Conservation (phyloP, 2,329 filamentous ascomycete species). For the Nemania sp. region DNA sequence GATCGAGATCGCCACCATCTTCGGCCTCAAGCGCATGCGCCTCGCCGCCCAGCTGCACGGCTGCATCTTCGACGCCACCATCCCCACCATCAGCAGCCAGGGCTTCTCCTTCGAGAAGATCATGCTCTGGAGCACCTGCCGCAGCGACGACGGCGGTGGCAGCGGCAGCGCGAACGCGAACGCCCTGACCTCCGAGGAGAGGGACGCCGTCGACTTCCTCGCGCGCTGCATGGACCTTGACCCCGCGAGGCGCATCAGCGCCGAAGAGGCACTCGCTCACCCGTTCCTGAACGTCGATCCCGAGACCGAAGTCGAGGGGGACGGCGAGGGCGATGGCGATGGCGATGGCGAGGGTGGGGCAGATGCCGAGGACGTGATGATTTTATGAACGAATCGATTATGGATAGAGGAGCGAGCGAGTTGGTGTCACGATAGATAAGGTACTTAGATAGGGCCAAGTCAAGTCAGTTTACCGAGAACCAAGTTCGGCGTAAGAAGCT, state of each 20-base stretch:
- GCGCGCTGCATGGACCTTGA: slow-evolving; percentile 76
- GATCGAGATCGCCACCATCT: slow-evolving; percentile 96
- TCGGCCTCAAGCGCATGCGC: slow-evolving; percentile 84
- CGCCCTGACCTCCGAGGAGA: slow-evolving; percentile 68
- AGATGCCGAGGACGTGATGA: slow-evolving; percentile 47
- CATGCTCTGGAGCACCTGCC: slow-evolving; percentile 89
- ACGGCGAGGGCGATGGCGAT: slow-evolving; percentile 12
- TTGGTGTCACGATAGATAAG: too few species aligned
- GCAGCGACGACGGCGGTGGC: slow-evolving; percentile 63
- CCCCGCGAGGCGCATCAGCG: slow-evolving; percentile 73
- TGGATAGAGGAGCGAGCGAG: too few species aligned
- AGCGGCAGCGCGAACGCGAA: slow-evolving; percentile 55
- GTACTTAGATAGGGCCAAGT: too few species aligned
- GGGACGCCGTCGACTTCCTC: slow-evolving; percentile 73
- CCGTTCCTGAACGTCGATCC: slow-evolving; percentile 62
- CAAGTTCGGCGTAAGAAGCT: too few species aligned
- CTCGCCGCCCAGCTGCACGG: slow-evolving; percentile 82
- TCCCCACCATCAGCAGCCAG: slow-evolving; percentile 83
- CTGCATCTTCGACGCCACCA: slow-evolving; percentile 87
- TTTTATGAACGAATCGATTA: slow-evolving; percentile 38
- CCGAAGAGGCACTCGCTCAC: slow-evolving; percentile 73
- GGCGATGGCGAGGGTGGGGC: slow-evolving; percentile 15
- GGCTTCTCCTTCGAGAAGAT: slow-evolving; percentile 93
- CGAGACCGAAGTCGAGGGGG: slow-evolving; percentile 9
- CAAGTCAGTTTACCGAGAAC: too few species aligned